Evolutionary conservation across 768 basidiomycete genomes (phyloP), one percentile per base, ranked within the genome.

Genomic region (Trametes villosa): DNA sequence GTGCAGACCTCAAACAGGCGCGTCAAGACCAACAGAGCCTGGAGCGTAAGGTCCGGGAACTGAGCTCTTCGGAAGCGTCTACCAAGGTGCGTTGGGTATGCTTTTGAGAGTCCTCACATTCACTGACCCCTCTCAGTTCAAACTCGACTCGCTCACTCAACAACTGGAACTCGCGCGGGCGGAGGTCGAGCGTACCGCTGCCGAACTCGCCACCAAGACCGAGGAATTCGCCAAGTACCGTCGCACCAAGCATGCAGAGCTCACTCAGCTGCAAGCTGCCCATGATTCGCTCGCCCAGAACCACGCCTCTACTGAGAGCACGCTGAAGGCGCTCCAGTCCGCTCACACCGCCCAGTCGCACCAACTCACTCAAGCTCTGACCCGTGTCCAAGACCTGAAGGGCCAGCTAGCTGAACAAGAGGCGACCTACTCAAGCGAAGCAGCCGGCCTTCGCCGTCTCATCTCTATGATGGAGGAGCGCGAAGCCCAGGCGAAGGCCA

Each of bases 201-300:
- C 78, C 18, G 92, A 95, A 67, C 83, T 95, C 52, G 76, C 78
- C 3, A 72, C 81, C 57, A 90, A 93, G 72, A 84, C 87, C 6
- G 92, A 94, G 59, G 89, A 95, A 67, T 95, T 88, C 66, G 83
- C 91, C 7, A 91, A 85, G 69, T 92, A 92, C 71, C 83, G 94
- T 52, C 88, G 91, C 36, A 78, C 83, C 27, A 93, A 93, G 74
- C 91, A 91, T 63, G 83, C 88, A 5, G 91, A 96, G 69, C 78
- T 92, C 49, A 77, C 86, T 18, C 83, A 82, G 31, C 79, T 96
- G 1, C 94, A 96, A 71, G 80, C 89, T 5, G 81, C 89, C 18
- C 83, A 91, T 60, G 94, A 97, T 70, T 76, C 86, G 6, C 76
- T 90, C 2, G 81, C 83, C 2, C 86, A 93, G 70, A 84, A 83